These are phyloP conservation scores for Fraxinus angustifolia DNA, from an alignment of 305 asterid genomes.

Conservation along the genomic window DNA sequence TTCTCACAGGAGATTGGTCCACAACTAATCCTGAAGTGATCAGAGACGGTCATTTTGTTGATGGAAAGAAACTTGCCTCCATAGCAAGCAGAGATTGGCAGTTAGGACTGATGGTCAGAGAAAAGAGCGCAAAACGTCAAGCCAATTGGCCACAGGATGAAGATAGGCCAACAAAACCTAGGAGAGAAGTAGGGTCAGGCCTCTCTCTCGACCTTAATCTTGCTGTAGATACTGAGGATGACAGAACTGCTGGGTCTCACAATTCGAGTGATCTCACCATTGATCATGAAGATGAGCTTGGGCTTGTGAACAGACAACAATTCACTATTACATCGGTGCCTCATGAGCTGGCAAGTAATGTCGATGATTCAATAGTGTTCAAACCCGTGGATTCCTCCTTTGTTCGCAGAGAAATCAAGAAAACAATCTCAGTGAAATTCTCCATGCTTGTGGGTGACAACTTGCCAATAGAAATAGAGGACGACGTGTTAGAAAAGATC, in stretches of 20 bases:
- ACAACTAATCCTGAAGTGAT: slow-evolving; percentile 31
- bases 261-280: slow-evolving; percentile 68
- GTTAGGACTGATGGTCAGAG: slow-evolving; percentile 53
- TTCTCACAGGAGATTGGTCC: slow-evolving; percentile 88
- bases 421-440: slow-evolving; percentile 56
- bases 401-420: slow-evolving; percentile 71
- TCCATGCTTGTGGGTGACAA: slow-evolving; percentile 50
- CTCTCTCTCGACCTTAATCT: slow-evolving; percentile 75
- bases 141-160: slow-evolving; percentile 53
- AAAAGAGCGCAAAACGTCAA: slow-evolving; percentile 60
- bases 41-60: slow-evolving; percentile 34
- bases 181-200: slow-evolving; percentile 47
- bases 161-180: slow-evolving; percentile 38
- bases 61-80: slow-evolving; percentile 42
- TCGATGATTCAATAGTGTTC: slow-evolving; percentile 66
- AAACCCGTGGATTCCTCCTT: slow-evolving; percentile 57
- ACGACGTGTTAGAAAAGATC: slow-evolving; percentile 61
- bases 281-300: slow-evolving; percentile 64
- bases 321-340: slow-evolving; percentile 66
- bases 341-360: slow-evolving; percentile 56
- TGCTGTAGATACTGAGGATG: slow-evolving; percentile 50
- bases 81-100: slow-evolving; percentile 58
- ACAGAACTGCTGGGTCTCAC: slow-evolving; percentile 57
- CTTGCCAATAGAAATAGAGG: slow-evolving; percentile 60
- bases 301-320: slow-evolving; percentile 36